Conservation (phyloP, 805 yeast genomes). For the Candida coquimbonensis region DNA sequence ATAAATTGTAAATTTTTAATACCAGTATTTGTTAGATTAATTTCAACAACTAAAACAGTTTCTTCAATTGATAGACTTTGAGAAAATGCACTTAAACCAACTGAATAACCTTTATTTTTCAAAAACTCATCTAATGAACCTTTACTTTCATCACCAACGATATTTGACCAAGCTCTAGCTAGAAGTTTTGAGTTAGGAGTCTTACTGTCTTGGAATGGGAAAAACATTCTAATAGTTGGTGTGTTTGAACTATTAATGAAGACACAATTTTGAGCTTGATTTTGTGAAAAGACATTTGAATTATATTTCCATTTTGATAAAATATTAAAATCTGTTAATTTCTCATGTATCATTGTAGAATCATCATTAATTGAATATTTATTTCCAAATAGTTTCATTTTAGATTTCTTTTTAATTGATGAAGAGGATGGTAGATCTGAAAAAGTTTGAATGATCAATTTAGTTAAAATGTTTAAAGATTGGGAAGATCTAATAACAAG, state of each 20-base stretch:
- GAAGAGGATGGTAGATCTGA: conserved; percentile 22
- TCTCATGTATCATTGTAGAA: background rate
- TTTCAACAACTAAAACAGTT: conserved; percentile 42
- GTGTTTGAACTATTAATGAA: conserved; percentile 30
- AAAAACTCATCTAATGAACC: conserved; percentile 42
- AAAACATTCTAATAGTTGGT: conserved; percentile 37
- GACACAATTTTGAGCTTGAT: conserved; percentile 24
- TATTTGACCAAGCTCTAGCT: conserved; percentile 42
- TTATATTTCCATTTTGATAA: conserved; percentile 13
- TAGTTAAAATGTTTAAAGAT: conserved; percentile 50
- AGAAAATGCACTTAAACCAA: conserved; percentile 34
- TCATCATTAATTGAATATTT: background rate
- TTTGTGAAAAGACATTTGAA: conserved; percentile 19
- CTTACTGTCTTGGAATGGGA: conserved; percentile 28
- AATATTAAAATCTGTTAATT: conserved; percentile 13
- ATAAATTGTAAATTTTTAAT: conserved; percentile 29
- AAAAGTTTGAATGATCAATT: conserved; percentile 40
- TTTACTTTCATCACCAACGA: conserved; percentile 57
- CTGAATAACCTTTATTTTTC: conserved; percentile 27
- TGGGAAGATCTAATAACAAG: conserved; percentile 62
- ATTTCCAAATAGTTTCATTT: conserved; percentile 4
- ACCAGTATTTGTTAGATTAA: conserved; percentile 43
- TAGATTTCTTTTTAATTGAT: conserved; percentile 4
- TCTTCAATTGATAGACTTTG: conserved; percentile 29
- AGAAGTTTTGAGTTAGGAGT: conserved; percentile 16